A percentile compares a stretch with the other conserved stretches of the same genome.
phyloP scores from a whole-genome alignment of 2,329 filamentous ascomycete genomes.

The Apiospora koreana region DNA sequence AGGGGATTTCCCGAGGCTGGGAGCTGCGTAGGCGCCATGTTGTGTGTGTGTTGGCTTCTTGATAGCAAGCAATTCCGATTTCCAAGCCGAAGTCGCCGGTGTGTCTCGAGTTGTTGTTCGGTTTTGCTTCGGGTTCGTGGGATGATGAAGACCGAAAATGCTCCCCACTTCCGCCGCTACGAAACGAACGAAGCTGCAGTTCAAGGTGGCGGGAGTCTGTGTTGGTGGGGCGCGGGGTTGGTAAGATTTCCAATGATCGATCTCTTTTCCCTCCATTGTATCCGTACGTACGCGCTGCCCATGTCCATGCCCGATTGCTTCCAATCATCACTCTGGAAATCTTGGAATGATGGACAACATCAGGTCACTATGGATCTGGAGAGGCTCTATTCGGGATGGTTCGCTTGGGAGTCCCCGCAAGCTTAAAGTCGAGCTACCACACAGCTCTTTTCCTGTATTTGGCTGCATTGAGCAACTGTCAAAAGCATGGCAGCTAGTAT shows the following conservation, averaged over 20 bases:
- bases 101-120: neutral
- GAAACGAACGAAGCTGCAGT: neutral
- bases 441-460: neutral
- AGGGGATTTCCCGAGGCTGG: conserved; percentile 45
- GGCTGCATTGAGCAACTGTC: neutral
- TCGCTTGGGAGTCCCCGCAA: neutral
- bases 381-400: neutral
- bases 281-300: neutral
- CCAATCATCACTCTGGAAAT: neutral
- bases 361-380: neutral
- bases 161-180: neutral
- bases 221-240: neutral
- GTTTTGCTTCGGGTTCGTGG: conserved; percentile 7
- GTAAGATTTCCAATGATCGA: neutral
- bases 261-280: neutral
- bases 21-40: conserved; percentile 39
- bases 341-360: neutral
- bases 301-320: neutral
- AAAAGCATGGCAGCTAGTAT: neutral
- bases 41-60: neutral
- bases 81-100: neutral
- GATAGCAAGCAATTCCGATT: neutral
- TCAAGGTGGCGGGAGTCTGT: neutral
- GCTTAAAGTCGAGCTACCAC: neutral
- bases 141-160: neutral